Base-by-base conservation (phyloP, 805 yeast genomes). In the Sugiyamaella smithiae region DNA sequence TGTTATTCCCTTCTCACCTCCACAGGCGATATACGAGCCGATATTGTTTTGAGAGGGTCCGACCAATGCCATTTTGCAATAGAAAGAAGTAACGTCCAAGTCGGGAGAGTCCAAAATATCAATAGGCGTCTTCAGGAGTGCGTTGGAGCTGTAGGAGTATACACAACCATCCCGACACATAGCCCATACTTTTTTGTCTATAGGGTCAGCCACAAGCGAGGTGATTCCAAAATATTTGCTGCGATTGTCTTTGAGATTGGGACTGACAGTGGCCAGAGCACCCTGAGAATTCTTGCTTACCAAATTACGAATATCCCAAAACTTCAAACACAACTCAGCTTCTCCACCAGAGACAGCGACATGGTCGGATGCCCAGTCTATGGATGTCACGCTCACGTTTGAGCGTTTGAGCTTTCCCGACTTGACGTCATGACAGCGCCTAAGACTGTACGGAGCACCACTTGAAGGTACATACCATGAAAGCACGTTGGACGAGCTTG, bases 221-320 rank as follows among this genome's bases (percentile, higher is more conserved):
- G 57, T 47, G 12, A 56, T 48, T 17, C 60, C 62, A 24, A 32
- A 35, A 9, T 37, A 16, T 12, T 49, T 5, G 32, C 33, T 32
- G 6, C 25, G 14, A 17, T 16, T 14, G 11, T 19, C 20, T 5
- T n/a, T 12, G 5, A 29, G 14, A 14, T 19, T n/a, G 35, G 32
- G 43, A 28, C 38, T 19, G 40, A 19, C 36, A 19, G 28, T 46
- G 44, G 26, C 26, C 8, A 38, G 16, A 16, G 40, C 45, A 43
- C 17, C 23, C 24, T 44, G 47, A 20, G 11, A 19, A 25, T 26
- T 38, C n/a, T 40, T 19, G 28, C 40, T 24, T n/a, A 35, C 51
- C 11, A 52, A 7, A 16, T 49, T 46, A 4, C 67, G 51, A 29
- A 58, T 14, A 42, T 63, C 67, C 67, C 67, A 63, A 28, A 59